These are phyloP conservation scores for Colletotrichum euphorbiae DNA, from an alignment of 2,329 filamentous ascomycete species.

Conservation along the genomic window DNA sequence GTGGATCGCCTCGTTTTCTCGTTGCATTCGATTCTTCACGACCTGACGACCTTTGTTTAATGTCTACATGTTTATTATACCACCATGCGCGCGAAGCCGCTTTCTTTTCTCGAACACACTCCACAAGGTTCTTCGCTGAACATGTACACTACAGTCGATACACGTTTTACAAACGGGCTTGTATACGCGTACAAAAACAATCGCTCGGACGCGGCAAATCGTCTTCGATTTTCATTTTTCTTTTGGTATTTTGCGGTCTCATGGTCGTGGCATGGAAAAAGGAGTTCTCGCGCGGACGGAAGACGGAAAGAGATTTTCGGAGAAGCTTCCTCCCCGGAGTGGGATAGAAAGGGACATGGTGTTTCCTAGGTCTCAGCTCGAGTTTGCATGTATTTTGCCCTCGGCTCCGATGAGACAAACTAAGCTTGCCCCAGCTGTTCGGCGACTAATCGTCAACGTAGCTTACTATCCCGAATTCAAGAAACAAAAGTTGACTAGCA, in stretches of 20 bases:
- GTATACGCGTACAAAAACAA: slow-evolving; percentile 25
- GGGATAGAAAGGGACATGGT: background rate
- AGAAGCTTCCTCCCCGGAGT: background rate
- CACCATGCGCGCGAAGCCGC: slow-evolving; percentile 39
- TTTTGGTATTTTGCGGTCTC: slow-evolving; percentile 15
- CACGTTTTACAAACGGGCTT: slow-evolving; percentile 11
- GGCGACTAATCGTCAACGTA: slow-evolving; percentile 22
- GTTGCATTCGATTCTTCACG: slow-evolving; percentile 42
- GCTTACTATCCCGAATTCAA: slow-evolving; percentile 36
- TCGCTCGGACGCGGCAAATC: slow-evolving; percentile 5
- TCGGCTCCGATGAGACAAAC: slow-evolving; percentile 2
- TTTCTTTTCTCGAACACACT: slow-evolving; percentile 39
- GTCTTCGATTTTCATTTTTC: slow-evolving; percentile 8
- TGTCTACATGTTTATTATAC: slow-evolving; percentile 42
- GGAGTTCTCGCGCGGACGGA: slow-evolving; percentile 10
- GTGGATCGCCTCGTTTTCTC: slow-evolving; percentile 18
- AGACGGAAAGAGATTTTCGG: background rate
- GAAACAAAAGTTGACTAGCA: slow-evolving; percentile 6
- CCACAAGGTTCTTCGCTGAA: slow-evolving; percentile 20
- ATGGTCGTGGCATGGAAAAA: background rate
- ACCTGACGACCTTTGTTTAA: slow-evolving; percentile 43
- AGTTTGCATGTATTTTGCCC: slow-evolving; percentile 6
- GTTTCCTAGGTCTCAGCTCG: slow-evolving; percentile 12
- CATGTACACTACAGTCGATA: slow-evolving; percentile 28
- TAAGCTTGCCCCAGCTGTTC: slow-evolving; percentile 18